A percentile compares a stretch with the other conserved stretches of the same genome.
These are phyloP conservation scores for Nadsonia fulvescens DNA, from an alignment of 805 yeast species.

Conservation along the genomic window DNA sequence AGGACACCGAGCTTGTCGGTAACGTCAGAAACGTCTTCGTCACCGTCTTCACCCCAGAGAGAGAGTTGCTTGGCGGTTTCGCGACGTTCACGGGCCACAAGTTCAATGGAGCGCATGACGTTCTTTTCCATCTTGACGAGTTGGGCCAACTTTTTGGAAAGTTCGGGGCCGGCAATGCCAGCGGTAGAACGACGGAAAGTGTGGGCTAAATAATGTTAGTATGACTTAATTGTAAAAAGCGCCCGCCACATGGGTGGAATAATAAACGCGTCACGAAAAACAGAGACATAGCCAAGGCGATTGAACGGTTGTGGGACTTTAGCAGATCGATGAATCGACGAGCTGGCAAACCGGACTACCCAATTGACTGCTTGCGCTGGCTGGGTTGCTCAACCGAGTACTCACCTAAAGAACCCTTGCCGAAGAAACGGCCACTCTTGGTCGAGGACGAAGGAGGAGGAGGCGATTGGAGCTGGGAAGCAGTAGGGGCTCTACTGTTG, in stretches of 20 bases:
- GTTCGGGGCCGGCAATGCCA: constrained; percentile 86
- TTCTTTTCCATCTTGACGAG: constrained; percentile 93
- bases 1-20: constrained; percentile 95
- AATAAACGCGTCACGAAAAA: no score
- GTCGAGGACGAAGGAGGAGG: constrained; percentile 92
- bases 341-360: no score
- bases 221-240: no score
- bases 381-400: no score
- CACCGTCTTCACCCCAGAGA: constrained; percentile 94
- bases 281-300: no score
- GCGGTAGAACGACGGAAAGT: constrained; percentile 59
- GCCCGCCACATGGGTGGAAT: no score
- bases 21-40: constrained; percentile 91
- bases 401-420: constrained; percentile 45
- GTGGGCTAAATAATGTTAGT: no score
- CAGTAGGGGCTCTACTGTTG: constrained; percentile 91
- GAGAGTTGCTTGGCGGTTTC: constrained; percentile 95
- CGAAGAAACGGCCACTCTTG: constrained; percentile 70
- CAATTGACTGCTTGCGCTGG: no score
- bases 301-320: no score
- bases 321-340: no score
- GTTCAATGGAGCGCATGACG: constrained; percentile 83
- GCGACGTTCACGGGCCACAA: constrained; percentile 84
- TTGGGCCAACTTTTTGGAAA: constrained; percentile 79
- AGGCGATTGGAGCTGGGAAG: constrained; percentile 82